Percentiles rank a stretch among this genome's conserved stretches.
phyloP scores from a whole-genome alignment of 306 rosid genomes.

The Potentilla sterilis region DNA sequence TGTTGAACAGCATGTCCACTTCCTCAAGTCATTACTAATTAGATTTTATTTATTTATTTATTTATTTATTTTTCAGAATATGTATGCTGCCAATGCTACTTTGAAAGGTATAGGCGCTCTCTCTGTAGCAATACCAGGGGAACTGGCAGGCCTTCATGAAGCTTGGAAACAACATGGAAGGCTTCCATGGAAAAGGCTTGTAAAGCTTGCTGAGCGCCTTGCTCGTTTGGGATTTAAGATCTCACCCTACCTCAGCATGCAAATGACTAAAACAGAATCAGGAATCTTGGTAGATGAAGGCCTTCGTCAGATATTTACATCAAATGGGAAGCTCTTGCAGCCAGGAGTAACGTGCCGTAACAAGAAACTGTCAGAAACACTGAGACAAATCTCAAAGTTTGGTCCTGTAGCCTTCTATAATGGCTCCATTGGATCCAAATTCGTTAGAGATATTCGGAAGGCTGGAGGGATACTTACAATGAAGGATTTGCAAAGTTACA shows the following conservation, averaged over 20 bases:
- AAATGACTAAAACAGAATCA: conserved; percentile 47
- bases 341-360: conserved; percentile 51
- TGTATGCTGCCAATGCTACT: conserved; percentile 59
- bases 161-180: conserved; percentile 72
- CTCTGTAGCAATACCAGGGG: conserved; percentile 71
- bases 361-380: conserved; percentile 54
- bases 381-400: conserved; percentile 38
- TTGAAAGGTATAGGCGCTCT: conserved; percentile 58
- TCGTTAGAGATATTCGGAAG: conserved; percentile 58
- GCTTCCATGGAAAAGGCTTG: conserved; percentile 77
- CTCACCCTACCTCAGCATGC: conserved; percentile 61
- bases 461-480: conserved; percentile 65
- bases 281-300: conserved; percentile 54
- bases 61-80: conserved; percentile 45
- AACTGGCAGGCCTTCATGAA: conserved; percentile 70
- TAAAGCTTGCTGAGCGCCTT: conserved; percentile 62
- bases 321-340: conserved; percentile 58
- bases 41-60: background rate
- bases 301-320: conserved; percentile 56
- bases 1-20: background rate
- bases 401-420: conserved; percentile 61
- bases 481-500: conserved; percentile 56
- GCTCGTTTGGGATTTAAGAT: conserved; percentile 67
- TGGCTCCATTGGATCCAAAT: conserved; percentile 53
- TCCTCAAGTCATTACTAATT: background rate